Evolutionary conservation across 176 grass and related monocot species (phyloP).

Genomic region (Carex parvula): DNA sequence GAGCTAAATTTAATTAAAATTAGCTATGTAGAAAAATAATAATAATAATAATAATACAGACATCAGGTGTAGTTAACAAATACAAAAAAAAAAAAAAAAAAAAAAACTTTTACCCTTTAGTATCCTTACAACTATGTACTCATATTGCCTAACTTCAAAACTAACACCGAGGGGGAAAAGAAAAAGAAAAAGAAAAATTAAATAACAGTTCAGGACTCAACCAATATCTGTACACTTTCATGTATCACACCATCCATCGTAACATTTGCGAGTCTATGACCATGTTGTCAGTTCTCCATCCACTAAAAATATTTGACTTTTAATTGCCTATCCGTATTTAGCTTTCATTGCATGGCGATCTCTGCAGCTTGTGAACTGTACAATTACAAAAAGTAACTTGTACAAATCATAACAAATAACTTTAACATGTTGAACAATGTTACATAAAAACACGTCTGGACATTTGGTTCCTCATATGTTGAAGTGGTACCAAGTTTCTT

Average conservation of each 20-base stretch:
- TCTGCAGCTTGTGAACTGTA: constrained; percentile 10
- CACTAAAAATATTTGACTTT: background rate
- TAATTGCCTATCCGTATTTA: background rate
- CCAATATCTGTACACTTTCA: constrained; percentile 81
- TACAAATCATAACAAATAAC: constrained; percentile 17
- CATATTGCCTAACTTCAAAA: constrained; percentile 54
- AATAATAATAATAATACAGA: background rate
- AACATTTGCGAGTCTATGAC: background rate
- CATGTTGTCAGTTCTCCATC: constrained; percentile 21
- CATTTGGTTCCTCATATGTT: background rate
- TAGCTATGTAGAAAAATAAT: constrained; percentile 3
- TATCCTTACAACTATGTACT: constrained; percentile 59
- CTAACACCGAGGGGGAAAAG: constrained; percentile 32
- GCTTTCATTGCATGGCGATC: constrained; percentile 1
- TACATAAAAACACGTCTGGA: background rate
- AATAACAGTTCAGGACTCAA: constrained; percentile 28
- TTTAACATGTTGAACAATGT: background rate
- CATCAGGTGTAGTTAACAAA: background rate
- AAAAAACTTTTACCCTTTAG: constrained; percentile 6
- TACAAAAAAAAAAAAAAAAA: background rate
- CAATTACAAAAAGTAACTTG: background rate
- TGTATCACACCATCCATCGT: constrained; percentile 29
- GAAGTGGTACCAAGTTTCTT: background rate
- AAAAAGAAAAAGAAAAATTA: constrained; percentile 45
- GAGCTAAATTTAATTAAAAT: background rate